phyloP scores from a whole-genome alignment of 176 grass and related monocot genomes.

The Carex myosuroides region DNA sequence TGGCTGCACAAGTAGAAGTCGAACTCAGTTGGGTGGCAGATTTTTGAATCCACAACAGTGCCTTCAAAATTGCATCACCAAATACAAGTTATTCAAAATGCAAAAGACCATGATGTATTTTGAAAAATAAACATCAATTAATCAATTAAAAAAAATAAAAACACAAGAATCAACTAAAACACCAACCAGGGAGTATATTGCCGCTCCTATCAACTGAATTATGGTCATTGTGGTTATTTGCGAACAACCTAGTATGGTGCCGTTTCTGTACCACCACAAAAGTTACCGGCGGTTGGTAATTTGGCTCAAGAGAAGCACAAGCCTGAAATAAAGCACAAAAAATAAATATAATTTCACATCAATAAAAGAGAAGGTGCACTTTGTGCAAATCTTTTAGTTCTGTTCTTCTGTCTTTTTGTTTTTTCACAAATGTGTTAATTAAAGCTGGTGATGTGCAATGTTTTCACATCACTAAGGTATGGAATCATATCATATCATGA shows the following conservation, averaged over 20 bases:
- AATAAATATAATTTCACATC: not conserved
- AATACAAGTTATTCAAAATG: conserved; percentile 16
- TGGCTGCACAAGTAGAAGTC: conserved; percentile 95
- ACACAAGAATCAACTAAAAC: not conserved
- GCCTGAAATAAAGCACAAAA: conserved; percentile 40
- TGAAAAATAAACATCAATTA: not conserved
- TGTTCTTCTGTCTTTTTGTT: not conserved
- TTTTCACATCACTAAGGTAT: not conserved
- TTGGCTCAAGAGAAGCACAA: conserved; percentile 64
- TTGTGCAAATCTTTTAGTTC: not conserved
- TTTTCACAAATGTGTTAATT: not conserved
- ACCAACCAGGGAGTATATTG: conserved; percentile 81
- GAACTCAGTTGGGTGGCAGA: conserved; percentile 91
- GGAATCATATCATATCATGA: not conserved
- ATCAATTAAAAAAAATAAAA: not conserved
- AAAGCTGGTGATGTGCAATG: not conserved
- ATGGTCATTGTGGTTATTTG: conserved; percentile 66
- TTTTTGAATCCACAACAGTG: conserved; percentile 80
- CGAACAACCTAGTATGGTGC: conserved; percentile 84
- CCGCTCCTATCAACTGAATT: conserved; percentile 56
- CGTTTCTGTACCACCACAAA: conserved; percentile 93
- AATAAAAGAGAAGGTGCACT: not conserved
- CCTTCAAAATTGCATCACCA: conserved; percentile 33
- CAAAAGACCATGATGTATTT: not conserved
- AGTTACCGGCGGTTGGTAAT: conserved; percentile 74